These are phyloP conservation scores for Wickerhamiella parazyma DNA, from an alignment of 805 yeast genomes.

Conservation along the genomic window DNA sequence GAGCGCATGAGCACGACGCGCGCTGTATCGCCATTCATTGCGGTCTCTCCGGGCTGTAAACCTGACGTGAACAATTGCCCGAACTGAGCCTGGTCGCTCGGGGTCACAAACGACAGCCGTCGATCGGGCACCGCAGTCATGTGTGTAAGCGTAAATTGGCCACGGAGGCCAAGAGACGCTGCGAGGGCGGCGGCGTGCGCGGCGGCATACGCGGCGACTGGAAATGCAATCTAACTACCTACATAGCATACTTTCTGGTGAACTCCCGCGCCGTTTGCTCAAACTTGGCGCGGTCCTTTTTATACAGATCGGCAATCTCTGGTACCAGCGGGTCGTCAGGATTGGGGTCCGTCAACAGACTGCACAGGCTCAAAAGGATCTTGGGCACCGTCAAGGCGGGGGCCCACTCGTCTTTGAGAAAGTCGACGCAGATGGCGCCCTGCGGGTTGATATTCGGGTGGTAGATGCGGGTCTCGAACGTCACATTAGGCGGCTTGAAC, in stretches of 20 bases:
- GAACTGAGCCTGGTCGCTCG: constrained; percentile 73
- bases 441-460: constrained; percentile 95
- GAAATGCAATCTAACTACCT: neutral
- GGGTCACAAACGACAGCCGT: constrained; percentile 71
- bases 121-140: constrained; percentile 29
- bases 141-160: neutral
- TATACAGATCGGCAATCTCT: constrained; percentile 92
- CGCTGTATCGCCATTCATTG: constrained; percentile 45
- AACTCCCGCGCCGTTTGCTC: constrained; percentile 97
- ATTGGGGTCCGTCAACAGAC: constrained; percentile 91
- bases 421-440: constrained; percentile 94
- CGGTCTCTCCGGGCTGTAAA: constrained; percentile 49
- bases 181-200: too few species aligned
- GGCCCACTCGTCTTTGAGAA: constrained; percentile 96
- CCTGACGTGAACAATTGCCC: constrained; percentile 73
- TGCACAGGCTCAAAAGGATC: constrained; percentile 86
- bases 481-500: constrained; percentile 91
- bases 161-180: too few species aligned
- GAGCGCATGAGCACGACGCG: constrained; percentile 70
- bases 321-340: constrained; percentile 99
- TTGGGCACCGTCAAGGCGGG: constrained; percentile 95
- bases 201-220: too few species aligned
- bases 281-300: constrained; percentile 83
- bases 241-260: constrained; percentile 96
- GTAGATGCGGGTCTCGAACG: constrained; percentile 88